phyloP scores from a whole-genome alignment of 495 filamentous ascomycete genomes.

The Neurospora cerealis region DNA sequence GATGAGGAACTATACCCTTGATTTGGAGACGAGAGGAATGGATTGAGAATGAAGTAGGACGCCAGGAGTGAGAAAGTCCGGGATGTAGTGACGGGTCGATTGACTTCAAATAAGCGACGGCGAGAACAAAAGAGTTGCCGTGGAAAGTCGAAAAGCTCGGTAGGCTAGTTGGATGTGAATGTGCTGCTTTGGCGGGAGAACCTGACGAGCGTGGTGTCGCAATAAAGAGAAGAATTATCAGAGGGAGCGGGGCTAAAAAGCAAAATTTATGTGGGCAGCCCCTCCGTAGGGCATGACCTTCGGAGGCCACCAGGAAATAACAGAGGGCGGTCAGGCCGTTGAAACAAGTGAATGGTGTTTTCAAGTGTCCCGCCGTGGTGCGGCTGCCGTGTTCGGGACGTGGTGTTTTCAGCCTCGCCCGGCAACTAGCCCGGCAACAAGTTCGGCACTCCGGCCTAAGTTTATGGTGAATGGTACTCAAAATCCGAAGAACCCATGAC shows the following conservation, averaged over 20 bases:
- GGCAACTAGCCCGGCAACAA: background rate
- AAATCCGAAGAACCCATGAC: background rate
- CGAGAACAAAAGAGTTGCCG: too few relatives aligned
- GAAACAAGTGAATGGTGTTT: background rate
- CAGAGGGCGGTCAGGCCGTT: background rate
- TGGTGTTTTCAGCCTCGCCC: background rate
- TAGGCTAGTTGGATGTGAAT: too few relatives aligned
- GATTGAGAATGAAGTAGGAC: too few relatives aligned
- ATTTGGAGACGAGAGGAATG: too few relatives aligned
- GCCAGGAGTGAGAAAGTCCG: too few relatives aligned
- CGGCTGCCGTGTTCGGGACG: background rate
- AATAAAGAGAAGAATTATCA: too few relatives aligned
- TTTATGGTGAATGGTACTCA: background rate
- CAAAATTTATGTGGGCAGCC: background rate
- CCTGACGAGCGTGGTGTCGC: too few relatives aligned
- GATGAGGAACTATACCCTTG: too few relatives aligned
- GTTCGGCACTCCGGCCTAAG: background rate
- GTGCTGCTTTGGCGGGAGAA: too few relatives aligned
- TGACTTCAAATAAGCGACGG: too few relatives aligned
- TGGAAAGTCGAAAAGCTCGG: too few relatives aligned
- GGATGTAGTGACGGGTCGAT: too few relatives aligned
- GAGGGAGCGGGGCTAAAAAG: background rate
- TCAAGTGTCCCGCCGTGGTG: background rate
- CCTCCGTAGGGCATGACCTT: background rate
- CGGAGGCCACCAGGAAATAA: background rate